These are phyloP conservation scores for Argentina anserina DNA, from an alignment of 306 rosid genomes.

Conservation along the genomic window DNA sequence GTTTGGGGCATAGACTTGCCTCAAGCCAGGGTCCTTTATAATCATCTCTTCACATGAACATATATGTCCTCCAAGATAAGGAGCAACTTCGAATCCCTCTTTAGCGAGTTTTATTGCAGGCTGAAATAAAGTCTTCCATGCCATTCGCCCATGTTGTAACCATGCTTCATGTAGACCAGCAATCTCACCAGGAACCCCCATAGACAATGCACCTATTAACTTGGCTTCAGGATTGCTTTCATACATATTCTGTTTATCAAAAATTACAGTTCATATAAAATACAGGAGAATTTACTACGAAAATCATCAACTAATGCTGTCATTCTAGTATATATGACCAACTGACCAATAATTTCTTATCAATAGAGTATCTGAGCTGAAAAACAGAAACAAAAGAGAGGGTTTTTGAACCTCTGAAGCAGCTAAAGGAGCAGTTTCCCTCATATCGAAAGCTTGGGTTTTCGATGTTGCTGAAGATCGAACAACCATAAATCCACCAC, in stretches of 20 bases:
- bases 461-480: slow-evolving; percentile 51
- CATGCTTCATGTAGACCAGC: slow-evolving; percentile 92
- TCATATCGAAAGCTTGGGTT: slow-evolving; percentile 68
- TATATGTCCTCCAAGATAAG: slow-evolving; percentile 38
- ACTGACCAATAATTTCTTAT: not conserved
- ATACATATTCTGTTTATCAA: slow-evolving; percentile 69
- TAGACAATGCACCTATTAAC: slow-evolving; percentile 53
- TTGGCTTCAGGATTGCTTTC: slow-evolving; percentile 49
- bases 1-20: slow-evolving; percentile 57
- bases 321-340: not conserved
- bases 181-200: slow-evolving; percentile 89
- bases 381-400: not conserved
- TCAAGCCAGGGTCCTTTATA: slow-evolving; percentile 67
- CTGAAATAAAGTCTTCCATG: slow-evolving; percentile 65
- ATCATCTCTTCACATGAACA: slow-evolving; percentile 16
- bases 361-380: slow-evolving; percentile 15
- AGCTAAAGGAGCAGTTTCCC: slow-evolving; percentile 94
- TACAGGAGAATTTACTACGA: slow-evolving; percentile 3
- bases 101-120: slow-evolving; percentile 78
- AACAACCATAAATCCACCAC: slow-evolving; percentile 79
- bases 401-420: slow-evolving; percentile 68
- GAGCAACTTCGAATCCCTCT: slow-evolving; percentile 60
- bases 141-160: slow-evolving; percentile 66
- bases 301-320: slow-evolving; percentile 7
- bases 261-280: slow-evolving; percentile 20